Conservation (phyloP, 768 basidiomycete genomes). For the Lanmaoa pseudosensibilis region DNA sequence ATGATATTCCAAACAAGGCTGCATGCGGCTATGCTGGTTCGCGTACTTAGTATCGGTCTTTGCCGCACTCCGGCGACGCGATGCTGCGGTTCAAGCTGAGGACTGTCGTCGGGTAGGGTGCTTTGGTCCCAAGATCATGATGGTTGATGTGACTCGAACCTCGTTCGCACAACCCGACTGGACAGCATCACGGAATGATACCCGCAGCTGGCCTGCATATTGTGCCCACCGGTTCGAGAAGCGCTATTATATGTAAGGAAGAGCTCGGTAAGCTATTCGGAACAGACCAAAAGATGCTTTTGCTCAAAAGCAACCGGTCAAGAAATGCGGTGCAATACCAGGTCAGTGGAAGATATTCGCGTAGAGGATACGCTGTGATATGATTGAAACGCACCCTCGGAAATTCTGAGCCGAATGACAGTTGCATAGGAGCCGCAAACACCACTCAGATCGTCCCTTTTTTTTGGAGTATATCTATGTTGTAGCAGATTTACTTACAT, state of each 20-base stretch:
- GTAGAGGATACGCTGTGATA: neutral
- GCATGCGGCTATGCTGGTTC: neutral
- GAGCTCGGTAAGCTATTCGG: neutral
- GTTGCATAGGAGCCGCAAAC: neutral
- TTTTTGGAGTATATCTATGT: too few species aligned
- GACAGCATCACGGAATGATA: neutral
- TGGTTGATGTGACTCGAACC: too few species aligned
- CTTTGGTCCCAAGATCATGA: too few species aligned
- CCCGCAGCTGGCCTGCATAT: neutral
- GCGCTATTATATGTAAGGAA: neutral
- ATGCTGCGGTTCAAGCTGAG: neutral
- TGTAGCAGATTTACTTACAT: neutral
- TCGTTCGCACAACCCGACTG: neutral
- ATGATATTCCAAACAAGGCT: neutral
- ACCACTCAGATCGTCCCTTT: too few species aligned
- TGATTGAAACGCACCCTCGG: neutral
- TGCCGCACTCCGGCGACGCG: neutral
- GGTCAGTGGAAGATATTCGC: neutral
- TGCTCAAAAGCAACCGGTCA: neutral
- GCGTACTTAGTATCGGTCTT: neutral
- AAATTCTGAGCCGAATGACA: neutral
- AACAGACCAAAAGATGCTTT: neutral
- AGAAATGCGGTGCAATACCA: neutral
- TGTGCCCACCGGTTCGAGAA: neutral
- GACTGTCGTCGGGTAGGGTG: neutral